Conservation (phyloP, 352 stramenopile genomes). For the Globisporangium cederbergense region DNA sequence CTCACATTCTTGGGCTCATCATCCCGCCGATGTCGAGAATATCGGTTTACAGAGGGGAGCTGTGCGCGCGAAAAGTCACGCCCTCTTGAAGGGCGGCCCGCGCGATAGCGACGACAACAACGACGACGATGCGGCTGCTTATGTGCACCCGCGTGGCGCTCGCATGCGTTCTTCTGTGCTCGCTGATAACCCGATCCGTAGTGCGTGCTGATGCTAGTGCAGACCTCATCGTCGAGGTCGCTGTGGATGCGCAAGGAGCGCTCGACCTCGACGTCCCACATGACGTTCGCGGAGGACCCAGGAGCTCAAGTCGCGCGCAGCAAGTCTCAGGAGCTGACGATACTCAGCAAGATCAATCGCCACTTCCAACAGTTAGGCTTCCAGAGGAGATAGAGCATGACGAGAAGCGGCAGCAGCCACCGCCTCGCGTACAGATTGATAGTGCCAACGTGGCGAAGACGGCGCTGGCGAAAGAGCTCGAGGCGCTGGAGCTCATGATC, state of each 20-base stretch:
- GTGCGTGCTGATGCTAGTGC: background rate
- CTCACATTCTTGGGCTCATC: too few relatives aligned
- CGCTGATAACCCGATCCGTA: background rate
- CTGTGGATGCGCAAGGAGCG: background rate
- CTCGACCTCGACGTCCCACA: background rate
- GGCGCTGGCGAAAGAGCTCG: slow-evolving; percentile 28
- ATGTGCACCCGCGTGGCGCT: background rate
- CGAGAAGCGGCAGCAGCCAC: background rate
- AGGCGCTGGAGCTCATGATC: slow-evolving; percentile 36
- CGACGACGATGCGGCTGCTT: background rate
- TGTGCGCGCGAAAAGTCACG: too few relatives aligned
- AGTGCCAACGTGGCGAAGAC: background rate
- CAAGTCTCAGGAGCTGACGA: background rate
- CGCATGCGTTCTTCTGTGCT: background rate
- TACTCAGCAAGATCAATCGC: background rate
- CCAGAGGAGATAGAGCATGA: background rate
- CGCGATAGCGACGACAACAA: background rate
- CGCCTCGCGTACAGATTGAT: background rate
- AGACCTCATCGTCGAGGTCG: slow-evolving; percentile 11
- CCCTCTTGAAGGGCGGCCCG: too few relatives aligned
- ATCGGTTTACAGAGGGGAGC: too few relatives aligned
- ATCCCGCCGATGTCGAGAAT: too few relatives aligned
- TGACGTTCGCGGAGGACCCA: background rate
- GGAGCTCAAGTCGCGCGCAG: background rate
- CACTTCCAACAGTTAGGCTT: background rate